Evolutionary conservation across 192 early-diverging fungal species (phyloP), one percentile per base, ranked within the genome.

Genomic region (Coemansia sp.): DNA sequence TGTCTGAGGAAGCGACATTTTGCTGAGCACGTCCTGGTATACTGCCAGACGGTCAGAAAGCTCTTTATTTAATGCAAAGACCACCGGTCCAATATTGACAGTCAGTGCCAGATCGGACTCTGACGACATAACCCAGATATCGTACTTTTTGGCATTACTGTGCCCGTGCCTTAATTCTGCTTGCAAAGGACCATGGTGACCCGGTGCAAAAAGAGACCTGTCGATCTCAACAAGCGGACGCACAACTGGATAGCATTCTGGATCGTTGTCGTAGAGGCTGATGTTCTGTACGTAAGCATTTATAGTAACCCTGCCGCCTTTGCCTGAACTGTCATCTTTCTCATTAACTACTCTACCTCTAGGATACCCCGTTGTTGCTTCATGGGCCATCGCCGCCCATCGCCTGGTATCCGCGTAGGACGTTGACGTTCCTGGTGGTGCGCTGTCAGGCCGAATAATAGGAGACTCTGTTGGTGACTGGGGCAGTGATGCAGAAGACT

Each of bases 311-410:
- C 45, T 21, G 40, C 66, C 52, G n/a, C 61, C 42, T 19, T 41
- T 46, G 43, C 39, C 65, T 8, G 42, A 22, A 15, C 16, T 11
- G 32, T 15, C 42, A 32, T 58, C 52, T 54, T 12, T 41, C 26
- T 36, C 58, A 18, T 41, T 58, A 12, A 8, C 19, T 21, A 37
- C 49, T 3, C 40, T 62, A 4, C 10, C 21, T 7, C 55, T 43
- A 10, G 55, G 43, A 18, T 22, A 45, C 4, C 32, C 42, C 26
- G 26, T 2, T 22, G 68, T 62, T 1, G 71, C 62, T 40, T 74
- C 70, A 57, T 71, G 80, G 15, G 80, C 61, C 68, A 66, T 77
- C 11, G 71, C 74, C 0, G 80, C 80, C 80, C 80, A 82, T 63
- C 71, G 73, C 42, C 77, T 71, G 8, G 80, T 82, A 36, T 74